Conservation (phyloP, 2,329 filamentous ascomycete genomes). For the Mycosphaerelloides madeirae region DNA sequence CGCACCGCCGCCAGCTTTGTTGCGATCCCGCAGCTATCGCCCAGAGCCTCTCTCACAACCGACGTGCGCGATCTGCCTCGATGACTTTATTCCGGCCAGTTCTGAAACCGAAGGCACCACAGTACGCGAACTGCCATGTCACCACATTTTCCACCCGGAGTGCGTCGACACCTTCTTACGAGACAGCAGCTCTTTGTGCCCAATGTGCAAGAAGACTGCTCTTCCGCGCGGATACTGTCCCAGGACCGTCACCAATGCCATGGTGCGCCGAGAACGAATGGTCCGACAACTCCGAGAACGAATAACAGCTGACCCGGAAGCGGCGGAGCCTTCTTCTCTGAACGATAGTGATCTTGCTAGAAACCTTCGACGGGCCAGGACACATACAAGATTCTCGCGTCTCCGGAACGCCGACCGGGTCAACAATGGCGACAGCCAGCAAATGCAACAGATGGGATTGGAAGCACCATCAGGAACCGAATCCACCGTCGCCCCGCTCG, state of each 20-base stretch:
- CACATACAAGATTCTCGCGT: slow-evolving; percentile 10
- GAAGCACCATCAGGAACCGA: slow-evolving; percentile 2
- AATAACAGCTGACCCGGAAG: slow-evolving; percentile 11
- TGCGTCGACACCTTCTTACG: slow-evolving; percentile 84
- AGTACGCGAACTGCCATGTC: slow-evolving; percentile 81
- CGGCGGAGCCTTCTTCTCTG: slow-evolving; percentile 7
- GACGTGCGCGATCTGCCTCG: slow-evolving; percentile 84
- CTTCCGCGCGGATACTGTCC: slow-evolving; percentile 60
- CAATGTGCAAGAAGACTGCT: slow-evolving; percentile 81
- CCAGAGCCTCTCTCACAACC: slow-evolving; percentile 60
- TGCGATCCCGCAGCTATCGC: slow-evolving; percentile 16
- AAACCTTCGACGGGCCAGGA: slow-evolving; percentile 2
- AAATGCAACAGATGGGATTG: slow-evolving; percentile 16
- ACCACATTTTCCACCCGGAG: slow-evolving; percentile 87
- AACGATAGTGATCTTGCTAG: slow-evolving; percentile 5
- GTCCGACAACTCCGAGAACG: slow-evolving; percentile 58
- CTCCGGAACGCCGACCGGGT: slow-evolving; percentile 8
- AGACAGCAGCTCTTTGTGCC: slow-evolving; percentile 78
- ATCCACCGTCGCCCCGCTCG: slow-evolving; percentile 1
- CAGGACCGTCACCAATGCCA: slow-evolving; percentile 68
- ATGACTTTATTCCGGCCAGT: slow-evolving; percentile 58
- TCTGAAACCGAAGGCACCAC: slow-evolving; percentile 41
- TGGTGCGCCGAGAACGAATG: slow-evolving; percentile 76
- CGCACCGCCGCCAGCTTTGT: background rate
- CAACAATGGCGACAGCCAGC: slow-evolving; percentile 13